Evolutionary conservation across 345 rosid genomes (phyloP), one percentile per base, ranked within the genome.

Genomic region (Anastatica hierochuntica): DNA sequence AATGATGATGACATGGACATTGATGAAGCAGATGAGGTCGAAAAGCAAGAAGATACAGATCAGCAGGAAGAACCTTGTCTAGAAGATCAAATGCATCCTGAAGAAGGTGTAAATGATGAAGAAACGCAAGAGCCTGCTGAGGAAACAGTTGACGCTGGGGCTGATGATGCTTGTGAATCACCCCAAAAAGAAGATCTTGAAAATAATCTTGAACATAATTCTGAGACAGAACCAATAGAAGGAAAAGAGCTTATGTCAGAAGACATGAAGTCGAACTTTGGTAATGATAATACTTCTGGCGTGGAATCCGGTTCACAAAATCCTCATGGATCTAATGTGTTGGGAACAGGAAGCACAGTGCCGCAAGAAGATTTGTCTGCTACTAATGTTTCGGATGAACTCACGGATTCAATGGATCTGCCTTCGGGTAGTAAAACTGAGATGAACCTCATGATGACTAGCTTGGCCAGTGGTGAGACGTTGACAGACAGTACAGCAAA

Each of bases 281-380:
- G 17, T 52, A 64, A 41, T 55, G 77, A 72, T 60, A 67, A 51
- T 48, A 59, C 64, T 37, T 76, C 86, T 41, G 73, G 56, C 50
- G 67, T 69, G 20, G 84, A 73, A 42, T 70, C 86, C 47, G 82
- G 78, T 46, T 49, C 78, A 36, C 85, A 79, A 60, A 73, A 77
- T 58, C 78, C 65, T 44, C 62, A 61, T 20, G 75, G 70, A 35
- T 55, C 74, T 39, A 72, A 69, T 53, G 73, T 66, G 49, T 69
- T 77, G 12, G 70, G 67, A 55, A 61, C 74, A 31, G 70, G 70
- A 62, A 79, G 76, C 49, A 62, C 61, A 36, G 77, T 66, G 27
- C 73, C 75, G 6, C 84, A 82, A 68, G 71, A 74, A 37, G 72
- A 71, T 54, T 64, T 71, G 69, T 58, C 77, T 31, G 64, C 63